Percentiles rank a stretch among this genome's conserved stretches.
These are phyloP conservation scores for Ephemerocybe angulata DNA, from an alignment of 768 basidiomycete genomes.

Conservation along the genomic window DNA sequence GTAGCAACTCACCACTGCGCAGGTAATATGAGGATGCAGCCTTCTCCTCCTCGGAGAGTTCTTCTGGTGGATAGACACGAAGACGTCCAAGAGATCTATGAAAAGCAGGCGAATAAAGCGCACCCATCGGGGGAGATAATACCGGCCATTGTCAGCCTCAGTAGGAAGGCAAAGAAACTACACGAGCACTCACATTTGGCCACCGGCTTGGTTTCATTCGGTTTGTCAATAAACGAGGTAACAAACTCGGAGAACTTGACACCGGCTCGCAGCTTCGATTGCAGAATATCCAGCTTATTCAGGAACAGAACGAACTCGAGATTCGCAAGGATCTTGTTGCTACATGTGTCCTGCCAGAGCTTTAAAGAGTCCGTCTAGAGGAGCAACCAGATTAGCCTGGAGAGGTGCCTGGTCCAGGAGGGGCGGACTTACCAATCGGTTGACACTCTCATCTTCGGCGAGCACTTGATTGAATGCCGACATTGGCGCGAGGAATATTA, in stretches of 20 bases:
- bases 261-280: constrained; percentile 49
- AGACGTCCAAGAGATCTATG: constrained; percentile 55
- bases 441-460: constrained; percentile 53
- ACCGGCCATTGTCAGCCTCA: too few species aligned
- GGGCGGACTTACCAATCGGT: constrained; percentile 49
- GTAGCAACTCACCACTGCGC: constrained; percentile 47
- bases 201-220: constrained; percentile 50
- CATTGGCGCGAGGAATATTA: constrained; percentile 66
- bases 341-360: constrained; percentile 58
- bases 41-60: constrained; percentile 44
- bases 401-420: constrained; percentile 1
- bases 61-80: constrained; percentile 46
- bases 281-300: constrained; percentile 61
- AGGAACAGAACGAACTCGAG: constrained; percentile 59
- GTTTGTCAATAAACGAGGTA: constrained; percentile 47
- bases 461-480: constrained; percentile 64
- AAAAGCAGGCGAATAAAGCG: neutral
- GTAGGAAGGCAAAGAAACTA: neutral
- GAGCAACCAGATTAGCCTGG: neutral
- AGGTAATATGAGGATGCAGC: constrained; percentile 53
- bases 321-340: constrained; percentile 49
- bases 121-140: neutral
- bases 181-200: constrained; percentile 47
- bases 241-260: constrained; percentile 53
- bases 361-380: constrained; percentile 51